Evolutionary conservation across 1,139 yeast species (phyloP).

Genomic region (Pichia sp.): DNA sequence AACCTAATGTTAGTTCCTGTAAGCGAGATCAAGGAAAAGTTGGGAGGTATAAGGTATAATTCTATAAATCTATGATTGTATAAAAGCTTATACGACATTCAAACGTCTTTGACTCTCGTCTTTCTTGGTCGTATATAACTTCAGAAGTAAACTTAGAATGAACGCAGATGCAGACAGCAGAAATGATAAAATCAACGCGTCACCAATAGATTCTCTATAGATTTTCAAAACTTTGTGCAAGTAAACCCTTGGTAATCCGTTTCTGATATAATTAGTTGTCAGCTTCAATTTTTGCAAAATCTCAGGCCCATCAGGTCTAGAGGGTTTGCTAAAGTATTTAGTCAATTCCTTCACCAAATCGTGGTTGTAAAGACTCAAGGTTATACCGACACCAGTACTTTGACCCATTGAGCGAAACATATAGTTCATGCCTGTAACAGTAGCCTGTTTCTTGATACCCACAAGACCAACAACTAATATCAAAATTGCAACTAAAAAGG

Average conservation of each 20-base stretch:
- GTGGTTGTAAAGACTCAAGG: conserved; percentile 31
- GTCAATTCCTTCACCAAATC: conserved; percentile 23
- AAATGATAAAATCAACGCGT: conserved; percentile 18
- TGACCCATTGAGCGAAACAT: conserved; percentile 40
- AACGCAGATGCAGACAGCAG: conserved; percentile 16
- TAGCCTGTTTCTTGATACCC: conserved; percentile 30
- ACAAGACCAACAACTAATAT: conserved; percentile 37
- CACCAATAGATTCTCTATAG: conserved; percentile 20
- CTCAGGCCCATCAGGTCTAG: conserved; percentile 22
- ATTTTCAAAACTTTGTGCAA: conserved; percentile 21
- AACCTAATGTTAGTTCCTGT: no score
- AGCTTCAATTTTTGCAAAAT: conserved; percentile 23
- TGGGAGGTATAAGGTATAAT: no score
- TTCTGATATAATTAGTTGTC: conserved; percentile 29
- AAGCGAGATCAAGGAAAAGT: no score
- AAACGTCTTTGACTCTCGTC: no score
- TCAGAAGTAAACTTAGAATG: conserved; percentile 17
- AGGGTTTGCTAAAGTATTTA: conserved; percentile 20
- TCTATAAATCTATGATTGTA: no score
- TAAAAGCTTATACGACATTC: no score
- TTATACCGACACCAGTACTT: conserved; percentile 37
- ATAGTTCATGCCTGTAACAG: conserved; percentile 35
- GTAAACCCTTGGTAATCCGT: conserved; percentile 24
- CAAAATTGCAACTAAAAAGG: conserved; percentile 33
- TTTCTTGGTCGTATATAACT: background rate